Evolutionary conservation across 2,329 filamentous ascomycete species (phyloP), one percentile per base, ranked within the genome.

Genomic region (Pseudogymnoascus sp.): DNA sequence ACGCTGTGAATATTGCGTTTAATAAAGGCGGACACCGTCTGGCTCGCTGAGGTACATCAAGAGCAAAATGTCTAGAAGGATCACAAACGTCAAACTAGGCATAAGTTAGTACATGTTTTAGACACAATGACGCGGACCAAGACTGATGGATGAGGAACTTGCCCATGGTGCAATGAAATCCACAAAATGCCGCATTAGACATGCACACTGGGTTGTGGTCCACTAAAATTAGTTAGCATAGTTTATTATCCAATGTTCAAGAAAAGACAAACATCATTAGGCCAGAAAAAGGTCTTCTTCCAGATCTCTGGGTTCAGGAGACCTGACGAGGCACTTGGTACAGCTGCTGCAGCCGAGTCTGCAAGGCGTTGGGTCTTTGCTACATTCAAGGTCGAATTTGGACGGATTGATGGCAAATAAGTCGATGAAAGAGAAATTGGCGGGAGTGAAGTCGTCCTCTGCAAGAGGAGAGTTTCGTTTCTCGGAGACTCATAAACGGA

Each of bases 1-100:
- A 79, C 4, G 84, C 75, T 2, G 83, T 82, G 43, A 84, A 77
- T 37, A 84, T 82, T 28, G 83, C 82, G 61, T 84, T 83, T 14
- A 84, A 73, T 8, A 85, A 75, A 2, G 80, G 78, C 1, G 79
- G 79, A 62, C 78, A 82, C 1, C 72, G 75, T n/a, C 76, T 76
- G 2, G 83, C 81, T n/a, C 79, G 75, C 61, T 80, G 76, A 0
- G 83, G 82, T 0, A 85, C 82, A 5, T 81, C 73, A 0, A 77
- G 74, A 60, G 79, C 78, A 66, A 86, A 85, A 63, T 82, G 81
- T 16, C 69, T 72, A 61, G 65, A 65, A 63, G 56, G 60, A 65
- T 62, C 61, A 33, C 38, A 50, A 35, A 62, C 24, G 24, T 62
- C 61, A 46, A 62, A 61, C 59, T 61, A 31, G 10, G 37, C 46